Evolutionary conservation across 345 rosid genomes (phyloP).

Genomic region (Corchorus olitorius): DNA sequence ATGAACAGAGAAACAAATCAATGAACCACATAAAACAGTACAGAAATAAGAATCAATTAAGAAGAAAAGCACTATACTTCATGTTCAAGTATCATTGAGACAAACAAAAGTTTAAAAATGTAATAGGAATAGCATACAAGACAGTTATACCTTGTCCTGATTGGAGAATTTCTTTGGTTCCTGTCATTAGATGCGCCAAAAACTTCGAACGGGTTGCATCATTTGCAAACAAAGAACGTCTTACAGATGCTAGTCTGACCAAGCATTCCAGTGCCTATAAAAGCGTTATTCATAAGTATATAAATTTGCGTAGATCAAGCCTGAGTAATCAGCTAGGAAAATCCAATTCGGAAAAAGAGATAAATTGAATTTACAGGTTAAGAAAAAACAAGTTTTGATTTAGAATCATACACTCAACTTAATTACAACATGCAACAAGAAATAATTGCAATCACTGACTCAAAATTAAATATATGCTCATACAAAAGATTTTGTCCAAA

Average conservation of each 20-base stretch:
- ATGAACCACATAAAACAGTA: neutral
- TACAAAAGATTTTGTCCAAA: neutral
- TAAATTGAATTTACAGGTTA: slow-evolving; percentile 14
- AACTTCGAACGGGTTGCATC: slow-evolving; percentile 88
- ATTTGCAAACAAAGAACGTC: slow-evolving; percentile 87
- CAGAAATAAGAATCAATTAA: neutral
- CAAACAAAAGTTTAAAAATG: neutral
- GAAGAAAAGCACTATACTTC: neutral
- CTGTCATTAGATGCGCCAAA: slow-evolving; percentile 92
- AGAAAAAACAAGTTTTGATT: neutral
- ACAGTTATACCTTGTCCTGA: slow-evolving; percentile 71
- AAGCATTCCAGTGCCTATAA: slow-evolving; percentile 95
- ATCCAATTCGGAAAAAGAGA: neutral
- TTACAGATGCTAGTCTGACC: slow-evolving; percentile 95
- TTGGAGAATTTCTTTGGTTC: slow-evolving; percentile 94
- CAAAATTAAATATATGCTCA: neutral
- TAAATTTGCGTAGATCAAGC: slow-evolving; percentile 5
- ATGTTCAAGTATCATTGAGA: neutral
- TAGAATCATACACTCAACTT: neutral
- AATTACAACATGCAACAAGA: neutral
- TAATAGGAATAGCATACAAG: neutral
- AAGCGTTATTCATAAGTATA: slow-evolving; percentile 15
- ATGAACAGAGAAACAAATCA: slow-evolving; percentile 1
- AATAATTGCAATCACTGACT: neutral
- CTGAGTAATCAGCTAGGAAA: neutral